Conservation (phyloP, 2,329 filamentous ascomycete species). For the Colletotrichum sp. region DNA sequence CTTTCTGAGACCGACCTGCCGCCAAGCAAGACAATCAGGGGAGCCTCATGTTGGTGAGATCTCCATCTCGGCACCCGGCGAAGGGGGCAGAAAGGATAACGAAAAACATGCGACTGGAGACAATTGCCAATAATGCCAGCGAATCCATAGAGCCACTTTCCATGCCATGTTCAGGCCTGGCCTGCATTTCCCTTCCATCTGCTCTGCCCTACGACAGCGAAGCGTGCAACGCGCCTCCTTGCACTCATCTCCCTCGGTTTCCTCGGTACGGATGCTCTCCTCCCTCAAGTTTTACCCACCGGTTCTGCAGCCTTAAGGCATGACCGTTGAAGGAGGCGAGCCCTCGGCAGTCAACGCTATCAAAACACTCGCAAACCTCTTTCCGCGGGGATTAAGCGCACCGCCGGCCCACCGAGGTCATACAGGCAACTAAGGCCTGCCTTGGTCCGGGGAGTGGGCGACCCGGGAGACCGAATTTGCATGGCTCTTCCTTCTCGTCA, state of each 20-base stretch:
- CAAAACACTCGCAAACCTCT: not conserved
- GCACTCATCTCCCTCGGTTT: not conserved
- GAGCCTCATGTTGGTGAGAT: not conserved
- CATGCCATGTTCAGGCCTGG: not conserved
- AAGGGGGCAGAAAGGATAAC: not conserved
- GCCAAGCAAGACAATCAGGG: not conserved
- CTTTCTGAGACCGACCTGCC: slow-evolving; percentile 3
- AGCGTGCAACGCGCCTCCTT: not conserved
- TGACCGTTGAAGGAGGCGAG: not conserved
- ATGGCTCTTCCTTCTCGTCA: not conserved
- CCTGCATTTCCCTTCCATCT: not conserved
- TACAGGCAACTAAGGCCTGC: not conserved
- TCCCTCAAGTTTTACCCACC: not conserved
- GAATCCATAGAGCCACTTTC: not conserved
- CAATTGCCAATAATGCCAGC: not conserved
- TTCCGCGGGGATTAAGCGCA: not conserved
- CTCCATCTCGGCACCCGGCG: not conserved
- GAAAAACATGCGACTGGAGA: not conserved
- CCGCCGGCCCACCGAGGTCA: not conserved
- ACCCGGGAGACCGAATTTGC: not conserved
- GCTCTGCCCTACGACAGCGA: not conserved
- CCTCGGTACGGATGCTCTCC: not conserved
- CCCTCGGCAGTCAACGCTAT: not conserved
- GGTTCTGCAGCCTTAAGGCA: not conserved
- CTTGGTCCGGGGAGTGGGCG: not conserved